Percentiles rank a stretch among this genome's conserved stretches.
phyloP scores from a whole-genome alignment of 768 basidiomycete genomes.

The Pisolithus microcarpus region DNA sequence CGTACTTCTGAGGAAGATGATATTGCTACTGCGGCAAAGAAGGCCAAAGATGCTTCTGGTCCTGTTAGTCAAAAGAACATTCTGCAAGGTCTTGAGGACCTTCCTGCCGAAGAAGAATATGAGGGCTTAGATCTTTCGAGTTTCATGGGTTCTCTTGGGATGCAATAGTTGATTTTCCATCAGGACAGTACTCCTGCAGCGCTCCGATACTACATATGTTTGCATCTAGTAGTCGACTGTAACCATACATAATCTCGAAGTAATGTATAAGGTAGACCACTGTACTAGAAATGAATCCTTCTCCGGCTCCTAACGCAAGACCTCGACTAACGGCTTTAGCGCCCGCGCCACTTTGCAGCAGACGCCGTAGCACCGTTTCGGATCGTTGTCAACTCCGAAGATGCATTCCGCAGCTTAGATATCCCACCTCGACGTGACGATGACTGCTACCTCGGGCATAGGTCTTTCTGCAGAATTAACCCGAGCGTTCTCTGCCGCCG shows the following conservation, averaged over 20 bases:
- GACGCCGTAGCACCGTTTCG: too few species aligned
- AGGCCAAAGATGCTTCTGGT: constrained; percentile 46
- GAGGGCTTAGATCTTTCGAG: constrained; percentile 76
- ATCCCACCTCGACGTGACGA: constrained; percentile 17
- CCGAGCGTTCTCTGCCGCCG: constrained; percentile 50
- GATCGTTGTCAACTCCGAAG: too few species aligned
- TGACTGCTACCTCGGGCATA: constrained; percentile 76
- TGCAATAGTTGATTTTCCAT: constrained; percentile 25
- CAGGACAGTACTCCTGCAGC: constrained; percentile 6
- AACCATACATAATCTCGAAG: constrained; percentile 25
- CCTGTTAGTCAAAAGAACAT: constrained; percentile 74
- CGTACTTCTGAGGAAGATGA: constrained; percentile 75
- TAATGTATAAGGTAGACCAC: constrained; percentile 30
- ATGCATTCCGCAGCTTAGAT: too few species aligned
- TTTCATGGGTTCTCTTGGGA: constrained; percentile 81
- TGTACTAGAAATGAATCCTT: not conserved
- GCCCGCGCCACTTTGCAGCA: too few species aligned
- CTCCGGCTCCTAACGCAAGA: not conserved
- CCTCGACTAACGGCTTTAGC: not conserved
- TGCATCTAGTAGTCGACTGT: constrained; percentile 30
- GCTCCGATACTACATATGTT: constrained; percentile 19
- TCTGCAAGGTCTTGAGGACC: constrained; percentile 82
- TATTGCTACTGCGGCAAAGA: constrained; percentile 44
- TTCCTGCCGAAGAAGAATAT: constrained; percentile 91
- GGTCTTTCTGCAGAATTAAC: constrained; percentile 51